Evolutionary conservation across 371 early-diverging fungal genomes (phyloP), one percentile per base, ranked within the genome.

Genomic region (Rhizopus stolonifer): DNA sequence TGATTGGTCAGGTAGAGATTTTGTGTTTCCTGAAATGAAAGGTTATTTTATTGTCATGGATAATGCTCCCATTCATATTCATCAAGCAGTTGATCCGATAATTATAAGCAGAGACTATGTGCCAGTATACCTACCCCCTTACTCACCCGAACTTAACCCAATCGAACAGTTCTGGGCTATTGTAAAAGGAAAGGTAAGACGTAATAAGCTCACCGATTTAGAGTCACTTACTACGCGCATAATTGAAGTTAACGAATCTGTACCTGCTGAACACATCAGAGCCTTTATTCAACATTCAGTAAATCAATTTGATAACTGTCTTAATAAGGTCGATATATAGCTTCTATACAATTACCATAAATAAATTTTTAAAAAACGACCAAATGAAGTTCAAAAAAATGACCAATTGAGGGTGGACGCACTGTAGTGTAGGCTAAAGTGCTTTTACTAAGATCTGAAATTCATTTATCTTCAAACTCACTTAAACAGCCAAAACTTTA

Each of bases 91-190:
- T 32, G 21, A 32, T 15, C 48, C 22, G 17, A 13, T 43, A 42
- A 43, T 29, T 29, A 29, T 29, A 29, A 29, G 29, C 29, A 29
- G 29, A 29, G 29, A 11, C 50, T 56, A n/a, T n/a, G n/a, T n/a
- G n/a, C n/a, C n/a, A n/a, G n/a, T n/a, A n/a, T n/a, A n/a, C n/a
- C n/a, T n/a, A 13, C 51, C 45, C 11, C 46, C 43, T 34, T 57
- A 57, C 25, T 56, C 49, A 9, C 56, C 49, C 15, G 49, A 48
- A 38, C 49, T 49, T 21, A 58, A 47, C 17, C n/a, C n/a, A n/a
- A n/a, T n/a, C n/a, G n/a, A n/a, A n/a, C n/a, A n/a, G n/a, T n/a
- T n/a, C n/a, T n/a, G n/a, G n/a, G n/a, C n/a, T n/a, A n/a, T n/a
- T n/a, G n/a, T n/a, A n/a, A n/a, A n/a, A n/a, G n/a, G n/a, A 31